Base-by-base conservation (phyloP, 768 basidiomycete species). In the Saitozyma podzolica region DNA sequence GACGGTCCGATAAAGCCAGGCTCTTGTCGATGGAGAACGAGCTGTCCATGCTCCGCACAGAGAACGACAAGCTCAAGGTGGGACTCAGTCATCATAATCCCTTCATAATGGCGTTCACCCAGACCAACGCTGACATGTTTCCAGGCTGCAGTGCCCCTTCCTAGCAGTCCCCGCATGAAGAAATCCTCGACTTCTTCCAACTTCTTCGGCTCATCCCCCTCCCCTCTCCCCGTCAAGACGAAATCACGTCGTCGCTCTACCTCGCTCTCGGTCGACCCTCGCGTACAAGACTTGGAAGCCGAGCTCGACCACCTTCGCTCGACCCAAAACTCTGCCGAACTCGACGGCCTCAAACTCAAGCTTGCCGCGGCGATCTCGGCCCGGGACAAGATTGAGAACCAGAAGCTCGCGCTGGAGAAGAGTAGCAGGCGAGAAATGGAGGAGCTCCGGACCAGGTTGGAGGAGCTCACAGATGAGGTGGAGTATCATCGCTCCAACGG, bases 341-440 rank as follows among this genome's bases (percentile, higher is more conserved):
- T 78, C 37, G 69, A 74, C 11, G 64, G 59, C 10, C 58, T 79
- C 20, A 64, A 65, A 49, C 50, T 53, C 8, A 71, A 72, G 58
- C 64, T 79, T 1, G 61, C 62, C 1, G 56, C 47, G 8, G 63
- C 69, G 9, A 70, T 72, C 50, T 48, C 64, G 11, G 70, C 73
- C 17, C 56, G 68, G 13, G 63, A 76, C 59, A 78, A 78, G 54
- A 66, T 73, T 17, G 74, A 74, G 20, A 80, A 80, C 63, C 74
- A 75, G 52, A 75, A 77, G 54, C 61, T 80, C 52, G 73, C 76
- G 0, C 17, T 70, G 0, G 76, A 80, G 61, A 58, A 70, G 5
- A 48, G 65, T 2, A 50, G 65, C 11, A 68, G 69, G 56, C 69
- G 69, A 39, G 69, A 73, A 40, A 56, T 75, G 9, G 75, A 77